These are phyloP conservation scores for Liquidambar formosana DNA, from an alignment of 164 flowering plant species.

Conservation along the genomic window DNA sequence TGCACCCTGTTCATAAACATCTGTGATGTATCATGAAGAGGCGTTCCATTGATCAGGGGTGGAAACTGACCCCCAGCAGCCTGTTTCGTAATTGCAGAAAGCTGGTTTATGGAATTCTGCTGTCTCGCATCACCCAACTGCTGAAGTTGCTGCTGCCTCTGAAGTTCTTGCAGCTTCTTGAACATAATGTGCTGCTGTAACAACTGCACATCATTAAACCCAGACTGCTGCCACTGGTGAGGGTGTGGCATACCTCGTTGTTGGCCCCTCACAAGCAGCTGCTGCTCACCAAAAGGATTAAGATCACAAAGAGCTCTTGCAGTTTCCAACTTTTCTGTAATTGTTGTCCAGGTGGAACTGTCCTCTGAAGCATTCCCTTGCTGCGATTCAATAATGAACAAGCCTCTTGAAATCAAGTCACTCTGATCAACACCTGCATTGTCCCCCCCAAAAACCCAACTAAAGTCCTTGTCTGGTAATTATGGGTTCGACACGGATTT, in stretches of 20 bases:
- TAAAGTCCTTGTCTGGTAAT: conserved; percentile 5
- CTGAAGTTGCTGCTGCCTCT: conserved; percentile 64
- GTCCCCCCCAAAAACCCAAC: conserved; percentile 1
- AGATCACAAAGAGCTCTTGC: conserved; percentile 33
- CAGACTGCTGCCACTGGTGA: conserved; percentile 44
- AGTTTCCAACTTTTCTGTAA: conserved; percentile 27
- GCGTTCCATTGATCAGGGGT: conserved; percentile 42
- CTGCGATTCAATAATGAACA: conserved; percentile 10
- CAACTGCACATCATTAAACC: conserved; percentile 47
- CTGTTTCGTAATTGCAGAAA: conserved; percentile 39
- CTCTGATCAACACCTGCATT: conserved; percentile 6
- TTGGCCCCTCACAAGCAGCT: conserved; percentile 33
- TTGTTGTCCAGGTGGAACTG: conserved; percentile 24
- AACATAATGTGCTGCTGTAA: conserved; percentile 66
- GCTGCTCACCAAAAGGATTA: conserved; percentile 28
- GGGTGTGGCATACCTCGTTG: conserved; percentile 45
- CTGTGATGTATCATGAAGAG: conserved; percentile 48
- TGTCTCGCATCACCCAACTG: conserved; percentile 52
- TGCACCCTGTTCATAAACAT: conserved; percentile 51
- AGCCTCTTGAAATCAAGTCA: conserved; percentile 1
- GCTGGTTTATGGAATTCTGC: conserved; percentile 41
- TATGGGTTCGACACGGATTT: conserved; percentile 12
- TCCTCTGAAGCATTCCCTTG: conserved; percentile 21
- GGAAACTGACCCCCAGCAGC: conserved; percentile 41
- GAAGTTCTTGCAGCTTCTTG: conserved; percentile 70